A percentile compares a stretch with the other conserved stretches of the same genome.
Evolutionary conservation across 768 basidiomycete genomes (phyloP).

Genomic region (Trametes punicea): DNA sequence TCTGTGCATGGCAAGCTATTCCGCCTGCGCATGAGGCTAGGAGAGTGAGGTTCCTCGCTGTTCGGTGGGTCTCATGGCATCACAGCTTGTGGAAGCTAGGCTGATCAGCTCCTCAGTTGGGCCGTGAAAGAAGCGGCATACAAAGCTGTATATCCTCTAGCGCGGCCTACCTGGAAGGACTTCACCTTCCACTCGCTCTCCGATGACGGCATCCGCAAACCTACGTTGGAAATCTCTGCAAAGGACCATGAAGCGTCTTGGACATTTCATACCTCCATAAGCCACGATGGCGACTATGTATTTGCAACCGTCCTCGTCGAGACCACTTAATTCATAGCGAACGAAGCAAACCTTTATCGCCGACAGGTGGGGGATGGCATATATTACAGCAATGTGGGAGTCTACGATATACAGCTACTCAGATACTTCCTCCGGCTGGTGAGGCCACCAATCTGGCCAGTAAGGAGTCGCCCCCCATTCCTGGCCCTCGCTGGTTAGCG

Average conservation of each 20-base stretch:
- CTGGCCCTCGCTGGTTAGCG: conserved; percentile 32
- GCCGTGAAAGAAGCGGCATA: conserved; percentile 83
- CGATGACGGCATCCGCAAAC: conserved; percentile 41
- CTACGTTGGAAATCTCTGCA: conserved; percentile 35
- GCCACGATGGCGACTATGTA: conserved; percentile 81
- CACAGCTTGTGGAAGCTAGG: background rate
- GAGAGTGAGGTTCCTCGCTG: conserved; percentile 56
- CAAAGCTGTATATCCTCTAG: conserved; percentile 71
- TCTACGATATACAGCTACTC: background rate
- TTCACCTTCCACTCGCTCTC: conserved; percentile 37
- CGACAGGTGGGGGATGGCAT: background rate
- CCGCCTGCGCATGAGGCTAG: conserved; percentile 23
- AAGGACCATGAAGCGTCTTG: conserved; percentile 28
- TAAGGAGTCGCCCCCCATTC: conserved; percentile 45
- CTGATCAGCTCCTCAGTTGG: conserved; percentile 49
- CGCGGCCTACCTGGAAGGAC: conserved; percentile 72
- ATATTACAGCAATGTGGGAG: background rate
- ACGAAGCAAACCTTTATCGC: background rate
- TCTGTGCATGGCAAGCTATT: conserved; percentile 39
- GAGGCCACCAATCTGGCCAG: conserved; percentile 57
- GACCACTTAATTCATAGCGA: background rate
- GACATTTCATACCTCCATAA: conserved; percentile 64
- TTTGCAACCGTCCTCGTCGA: conserved; percentile 67
- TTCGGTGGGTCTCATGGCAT: conserved; percentile 49
- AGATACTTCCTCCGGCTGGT: background rate